phyloP scores from a whole-genome alignment of 2,329 filamentous ascomycete genomes.

The Zasmidium angulare region DNA sequence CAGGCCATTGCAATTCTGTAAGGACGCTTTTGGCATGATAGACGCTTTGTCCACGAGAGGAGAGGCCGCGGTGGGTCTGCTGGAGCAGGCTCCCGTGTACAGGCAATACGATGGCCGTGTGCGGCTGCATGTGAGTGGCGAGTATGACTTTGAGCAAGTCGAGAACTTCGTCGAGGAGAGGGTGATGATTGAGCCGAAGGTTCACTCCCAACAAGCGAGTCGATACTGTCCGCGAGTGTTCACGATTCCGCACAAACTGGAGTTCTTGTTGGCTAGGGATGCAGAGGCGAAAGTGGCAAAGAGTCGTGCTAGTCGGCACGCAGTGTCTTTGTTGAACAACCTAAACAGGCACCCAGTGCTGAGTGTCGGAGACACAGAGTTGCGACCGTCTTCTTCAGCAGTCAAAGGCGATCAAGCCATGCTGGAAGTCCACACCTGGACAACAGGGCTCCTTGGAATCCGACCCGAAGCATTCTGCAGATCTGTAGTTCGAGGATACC shows the following conservation, averaged over 20 bases:
- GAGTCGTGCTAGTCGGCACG: slow-evolving; percentile 2
- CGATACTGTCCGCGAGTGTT: slow-evolving; percentile 15
- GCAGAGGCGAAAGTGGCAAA: background rate
- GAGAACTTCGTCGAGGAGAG: slow-evolving; percentile 16
- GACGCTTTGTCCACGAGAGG: slow-evolving; percentile 9
- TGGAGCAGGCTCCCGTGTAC: slow-evolving; percentile 10
- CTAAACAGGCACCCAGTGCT: slow-evolving; percentile 13
- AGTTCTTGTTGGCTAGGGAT: slow-evolving; percentile 15
- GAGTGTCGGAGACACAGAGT: slow-evolving; percentile 2
- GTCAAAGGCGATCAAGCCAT: slow-evolving; percentile 2
- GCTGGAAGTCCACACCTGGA: slow-evolving; percentile 15
- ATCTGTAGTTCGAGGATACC: slow-evolving; percentile 14
- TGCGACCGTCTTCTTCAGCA: background rate
- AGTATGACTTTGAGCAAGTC: slow-evolving; percentile 13
- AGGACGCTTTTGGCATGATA: background rate
- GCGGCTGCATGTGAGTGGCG: slow-evolving; percentile 7
- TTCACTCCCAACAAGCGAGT: slow-evolving; percentile 12
- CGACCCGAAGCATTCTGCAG: slow-evolving; percentile 17
- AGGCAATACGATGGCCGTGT: slow-evolving; percentile 13
- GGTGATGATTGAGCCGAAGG: slow-evolving; percentile 14
- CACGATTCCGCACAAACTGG: slow-evolving; percentile 15
- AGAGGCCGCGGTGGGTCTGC: slow-evolving; percentile 1
- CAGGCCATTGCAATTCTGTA: slow-evolving; percentile 12
- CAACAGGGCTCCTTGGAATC: slow-evolving; percentile 12
- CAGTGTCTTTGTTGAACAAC: slow-evolving; percentile 7